Conservation (phyloP, 495 filamentous ascomycete species). For the Evansstolkia leycettana region DNA sequence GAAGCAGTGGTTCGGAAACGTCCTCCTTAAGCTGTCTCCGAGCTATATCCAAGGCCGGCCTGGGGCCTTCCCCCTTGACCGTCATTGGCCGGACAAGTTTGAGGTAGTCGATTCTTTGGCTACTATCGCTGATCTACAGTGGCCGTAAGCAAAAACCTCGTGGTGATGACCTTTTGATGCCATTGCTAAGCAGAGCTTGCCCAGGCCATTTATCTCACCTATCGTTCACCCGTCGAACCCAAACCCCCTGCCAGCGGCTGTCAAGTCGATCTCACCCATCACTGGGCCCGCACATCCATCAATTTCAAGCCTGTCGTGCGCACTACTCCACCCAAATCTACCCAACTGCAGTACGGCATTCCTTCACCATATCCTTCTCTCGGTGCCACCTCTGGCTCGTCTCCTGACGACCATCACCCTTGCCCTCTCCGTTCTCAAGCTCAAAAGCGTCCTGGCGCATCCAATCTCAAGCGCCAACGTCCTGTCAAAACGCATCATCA, state of each 20-base stretch:
- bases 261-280: conserved; percentile 61
- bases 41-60: conserved; percentile 71
- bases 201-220: conserved; percentile 68
- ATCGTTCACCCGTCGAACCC: conserved; percentile 67
- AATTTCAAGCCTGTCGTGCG: conserved; percentile 74
- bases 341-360: conserved; percentile 81
- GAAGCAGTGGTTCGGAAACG: conserved; percentile 50
- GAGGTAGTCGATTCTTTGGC: conserved; percentile 73
- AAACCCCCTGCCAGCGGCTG: conserved; percentile 48
- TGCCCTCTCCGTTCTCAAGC: conserved; percentile 53
- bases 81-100: conserved; percentile 64
- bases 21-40: conserved; percentile 60
- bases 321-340: conserved; percentile 77
- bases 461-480: conserved; percentile 53
- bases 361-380: conserved; percentile 66
- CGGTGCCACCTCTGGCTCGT: conserved; percentile 66
- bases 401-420: conserved; percentile 62
- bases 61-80: conserved; percentile 46
- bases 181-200: conserved; percentile 9
- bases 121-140: conserved; percentile 65
- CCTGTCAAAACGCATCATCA: conserved; percentile 49
- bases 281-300: conserved; percentile 74
- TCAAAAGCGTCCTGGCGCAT: conserved; percentile 49
- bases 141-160: conserved; percentile 76
- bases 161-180: neutral